Evolutionary conservation across 306 rosid species (phyloP), one percentile per base, ranked within the genome.

Genomic region (Psophocarpus tetragonolobus): DNA sequence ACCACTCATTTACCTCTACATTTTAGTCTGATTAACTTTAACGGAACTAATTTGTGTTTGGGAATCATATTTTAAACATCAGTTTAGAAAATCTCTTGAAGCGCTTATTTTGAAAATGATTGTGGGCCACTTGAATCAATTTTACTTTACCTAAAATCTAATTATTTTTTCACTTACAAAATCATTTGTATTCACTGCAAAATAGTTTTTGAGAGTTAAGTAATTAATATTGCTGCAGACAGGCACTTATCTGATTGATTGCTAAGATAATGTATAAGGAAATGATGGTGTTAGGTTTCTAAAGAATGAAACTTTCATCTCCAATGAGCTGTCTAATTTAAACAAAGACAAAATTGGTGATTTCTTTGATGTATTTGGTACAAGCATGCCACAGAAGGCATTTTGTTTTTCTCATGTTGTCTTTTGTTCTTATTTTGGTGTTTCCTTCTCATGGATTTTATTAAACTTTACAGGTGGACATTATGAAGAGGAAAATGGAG

Each of bases 401-500:
- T 36, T 60, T 33, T 56, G 5, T 2, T 36, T 26, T 11, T 54
- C 14, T 30, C 53, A 12, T 61, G 20, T 41, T 62, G 33, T 14
- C 3, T 68, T 38, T 53, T 74, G 27, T 44, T 33, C 3, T 60
- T 27, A 2, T 71, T 61, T 75, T 47, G 66, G 42, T 54, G 73
- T 38, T 57, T 18, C 11, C 47, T 39, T 84, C 66, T 84, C 1
- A 75, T 56, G 39, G 21, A 29, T 36, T 75, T 74, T 23, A 30
- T 33, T 73, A 32, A 51, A 79, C 11, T 60, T 67, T 75, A 60
- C 73, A 95, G 97, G 97, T 91, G 76, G 98, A 95, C 75, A 87
- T 92, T 71, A 73, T 95, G 78, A 91, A 87, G 76, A 91, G 91
- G 79, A 95, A 90, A 85, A 91, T 95, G 98, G 97, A 95, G 68